A percentile compares a stretch with the other conserved stretches of the same genome.
Evolutionary conservation across 805 yeast species (phyloP).

Genomic region (Brettanomyces sp.): DNA sequence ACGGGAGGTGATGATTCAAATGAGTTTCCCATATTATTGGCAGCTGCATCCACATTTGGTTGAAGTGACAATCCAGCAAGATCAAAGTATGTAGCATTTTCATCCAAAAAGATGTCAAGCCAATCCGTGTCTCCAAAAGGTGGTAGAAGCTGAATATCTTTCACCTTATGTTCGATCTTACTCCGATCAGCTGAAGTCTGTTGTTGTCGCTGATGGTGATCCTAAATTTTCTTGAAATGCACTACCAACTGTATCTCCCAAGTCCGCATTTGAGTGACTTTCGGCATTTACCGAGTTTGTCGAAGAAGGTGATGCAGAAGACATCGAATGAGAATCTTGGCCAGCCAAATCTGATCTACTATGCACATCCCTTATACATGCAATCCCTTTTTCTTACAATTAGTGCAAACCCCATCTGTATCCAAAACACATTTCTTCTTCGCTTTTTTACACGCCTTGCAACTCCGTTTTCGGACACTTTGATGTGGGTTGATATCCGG

Average conservation of each 20-base stretch:
- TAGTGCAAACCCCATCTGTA: neutral
- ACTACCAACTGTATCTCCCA: too few species aligned
- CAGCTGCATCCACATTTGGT: neutral
- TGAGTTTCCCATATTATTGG: neutral
- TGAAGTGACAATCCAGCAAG: constrained; percentile 3
- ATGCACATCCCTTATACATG: too few species aligned
- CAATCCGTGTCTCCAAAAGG: constrained; percentile 3
- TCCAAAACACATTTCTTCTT: neutral
- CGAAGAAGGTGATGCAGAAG: too few species aligned
- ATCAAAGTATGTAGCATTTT: constrained; percentile 3
- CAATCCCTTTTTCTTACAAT: neutral
- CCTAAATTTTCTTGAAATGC: too few species aligned
- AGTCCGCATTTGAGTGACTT: too few species aligned
- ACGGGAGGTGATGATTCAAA: neutral
- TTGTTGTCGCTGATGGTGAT: too few species aligned
- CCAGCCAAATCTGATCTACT: too few species aligned
- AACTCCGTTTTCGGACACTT: neutral
- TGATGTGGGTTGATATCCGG: too few species aligned
- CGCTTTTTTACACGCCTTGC: neutral
- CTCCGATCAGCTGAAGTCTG: too few species aligned
- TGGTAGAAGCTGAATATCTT: neutral
- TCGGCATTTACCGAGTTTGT: too few species aligned
- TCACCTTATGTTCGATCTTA: neutral
- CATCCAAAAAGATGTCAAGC: constrained; percentile 5
- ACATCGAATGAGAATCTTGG: too few species aligned